Evolutionary conservation across 495 filamentous ascomycete genomes (phyloP), one percentile per base, ranked within the genome.

Genomic region (Hyaloscypha hepaticicola): DNA sequence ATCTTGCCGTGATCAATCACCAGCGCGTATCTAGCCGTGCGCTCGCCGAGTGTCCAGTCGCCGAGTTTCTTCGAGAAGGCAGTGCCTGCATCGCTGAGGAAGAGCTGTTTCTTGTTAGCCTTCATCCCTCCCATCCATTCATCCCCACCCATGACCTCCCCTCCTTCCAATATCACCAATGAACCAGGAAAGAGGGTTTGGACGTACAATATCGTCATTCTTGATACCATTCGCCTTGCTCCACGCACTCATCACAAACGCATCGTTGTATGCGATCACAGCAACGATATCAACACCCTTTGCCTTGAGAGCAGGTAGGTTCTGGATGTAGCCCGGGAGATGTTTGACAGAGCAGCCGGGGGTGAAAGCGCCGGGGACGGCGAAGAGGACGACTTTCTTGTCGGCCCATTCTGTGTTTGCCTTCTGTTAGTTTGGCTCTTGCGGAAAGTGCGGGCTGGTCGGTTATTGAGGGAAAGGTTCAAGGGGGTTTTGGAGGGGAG

Each of bases 361-460:
- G 48, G 94, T 98, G 87, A 98, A 98, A 60, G 94, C 94, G 70
- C 93, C 93, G 63, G 93, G 93, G 61, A 96, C 89, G 69, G 91
- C 85, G 79, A 97, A 90, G 71, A 98, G 82, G 69, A 97, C 88
- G 63, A 94, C 89, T 79, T 95, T 96, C 84, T 96, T 96, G 80
- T 87, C 77, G 62, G 86, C 83, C 80, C 88, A 96, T 71, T 96
- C 90, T 82, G 67, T 25, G 19, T 14, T 53, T 11, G 7, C 31
- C 6, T 33, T 33, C 31, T 33, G 2, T 33, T 33, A 33, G 31
- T 12, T 33, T 33, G 2, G 0, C 31, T 33, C 31, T 3, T 45
- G 4, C 19, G 38, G 38, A 16, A 9, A 45, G 38, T 3, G 38
- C 38, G 4, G 38, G 6, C 3, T 8, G 38, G 38, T 16, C 11